These are phyloP conservation scores for Kokia cookei DNA, from an alignment of 441 rosid species.

Conservation along the genomic window DNA sequence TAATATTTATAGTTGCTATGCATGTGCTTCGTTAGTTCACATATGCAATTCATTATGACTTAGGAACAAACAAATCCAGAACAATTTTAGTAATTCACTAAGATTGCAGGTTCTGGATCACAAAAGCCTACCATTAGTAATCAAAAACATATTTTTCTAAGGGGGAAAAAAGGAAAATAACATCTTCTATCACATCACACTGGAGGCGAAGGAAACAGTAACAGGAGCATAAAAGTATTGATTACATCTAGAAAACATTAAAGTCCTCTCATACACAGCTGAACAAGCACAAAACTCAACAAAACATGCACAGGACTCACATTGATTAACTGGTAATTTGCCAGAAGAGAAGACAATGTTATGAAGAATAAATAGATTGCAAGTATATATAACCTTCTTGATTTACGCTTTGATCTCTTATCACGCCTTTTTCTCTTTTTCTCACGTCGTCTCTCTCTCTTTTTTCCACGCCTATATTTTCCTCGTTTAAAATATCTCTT, in stretches of 20 bases:
- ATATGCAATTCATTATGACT: not conserved
- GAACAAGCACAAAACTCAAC: not conserved
- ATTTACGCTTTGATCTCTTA: conserved; percentile 64
- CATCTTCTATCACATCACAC: not conserved
- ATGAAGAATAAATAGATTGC: not conserved
- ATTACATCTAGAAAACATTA: not conserved
- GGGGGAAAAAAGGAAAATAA: not conserved
- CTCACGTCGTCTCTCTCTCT: conserved; percentile 71
- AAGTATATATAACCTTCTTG: conserved; percentile 51
- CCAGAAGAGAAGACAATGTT: not conserved
- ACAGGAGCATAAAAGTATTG: not conserved
- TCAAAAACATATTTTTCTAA: not conserved
- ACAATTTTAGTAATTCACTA: not conserved
- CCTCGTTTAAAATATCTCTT: conserved; percentile 73
- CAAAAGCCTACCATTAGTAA: not conserved
- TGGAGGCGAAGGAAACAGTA: not conserved
- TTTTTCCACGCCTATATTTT: conserved; percentile 60
- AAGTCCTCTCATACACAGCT: not conserved
- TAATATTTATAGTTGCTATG: not conserved
- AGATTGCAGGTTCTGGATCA: not conserved
- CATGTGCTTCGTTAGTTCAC: not conserved
- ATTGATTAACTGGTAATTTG: not conserved
- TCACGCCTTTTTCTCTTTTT: conserved; percentile 63
- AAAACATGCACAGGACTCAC: not conserved
- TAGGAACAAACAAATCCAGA: not conserved